phyloP scores from a whole-genome alignment of 805 yeast genomes.

The Myxozyma udenii region DNA sequence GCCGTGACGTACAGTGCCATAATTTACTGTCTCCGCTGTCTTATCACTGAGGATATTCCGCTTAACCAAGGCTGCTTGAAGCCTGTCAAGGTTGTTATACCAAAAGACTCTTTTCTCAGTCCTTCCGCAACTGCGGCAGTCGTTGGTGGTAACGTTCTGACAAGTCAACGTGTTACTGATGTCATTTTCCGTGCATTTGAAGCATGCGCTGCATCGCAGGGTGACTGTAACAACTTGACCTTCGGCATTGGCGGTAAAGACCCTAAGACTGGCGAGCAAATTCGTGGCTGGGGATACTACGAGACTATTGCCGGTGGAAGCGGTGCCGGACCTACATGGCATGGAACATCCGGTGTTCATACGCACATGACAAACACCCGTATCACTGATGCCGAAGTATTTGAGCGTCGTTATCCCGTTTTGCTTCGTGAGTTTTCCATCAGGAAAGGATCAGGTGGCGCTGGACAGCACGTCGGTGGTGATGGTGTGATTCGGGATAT shows the following conservation, averaged over 20 bases:
- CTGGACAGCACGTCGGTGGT: conserved; percentile 72
- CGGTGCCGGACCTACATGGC: conserved; percentile 86
- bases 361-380: conserved; percentile 93
- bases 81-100: conserved; percentile 68
- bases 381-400: conserved; percentile 85
- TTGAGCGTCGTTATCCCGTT: conserved; percentile 86
- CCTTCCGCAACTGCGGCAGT: conserved; percentile 88
- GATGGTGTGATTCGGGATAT: conserved; percentile 83
- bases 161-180: conserved; percentile 90
- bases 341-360: conserved; percentile 86
- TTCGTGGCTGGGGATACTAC: conserved; percentile 32
- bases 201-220: conserved; percentile 93
- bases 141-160: conserved; percentile 92
- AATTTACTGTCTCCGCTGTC: conserved; percentile 77
- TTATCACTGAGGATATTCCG: conserved; percentile 85
- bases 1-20: conserved; percentile 89
- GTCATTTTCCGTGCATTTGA: conserved; percentile 80
- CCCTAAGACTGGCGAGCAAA: conserved; percentile 38
- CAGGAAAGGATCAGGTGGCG: conserved; percentile 75
- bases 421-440: conserved; percentile 67
- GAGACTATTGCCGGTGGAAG: conserved; percentile 90
- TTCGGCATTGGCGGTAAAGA: conserved; percentile 76
- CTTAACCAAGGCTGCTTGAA: conserved; percentile 87
- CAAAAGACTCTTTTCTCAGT: conserved; percentile 59
- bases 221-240: conserved; percentile 90